Conservation (phyloP, 257 asterid genomes). For the Nicotiana sylvestris region DNA sequence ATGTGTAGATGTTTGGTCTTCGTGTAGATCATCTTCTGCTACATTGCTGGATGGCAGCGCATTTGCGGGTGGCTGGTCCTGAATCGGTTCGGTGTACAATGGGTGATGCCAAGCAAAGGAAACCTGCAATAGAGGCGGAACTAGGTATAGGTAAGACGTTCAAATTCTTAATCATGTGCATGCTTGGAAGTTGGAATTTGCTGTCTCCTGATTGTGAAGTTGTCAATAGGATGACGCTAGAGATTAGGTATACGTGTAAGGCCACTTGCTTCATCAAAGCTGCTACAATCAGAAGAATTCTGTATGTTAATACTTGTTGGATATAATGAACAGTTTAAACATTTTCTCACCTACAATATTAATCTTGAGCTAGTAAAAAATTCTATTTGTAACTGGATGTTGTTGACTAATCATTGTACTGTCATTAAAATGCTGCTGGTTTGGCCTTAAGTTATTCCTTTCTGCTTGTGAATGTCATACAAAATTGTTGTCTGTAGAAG, state of each 20-base stretch:
- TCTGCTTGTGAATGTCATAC: neutral
- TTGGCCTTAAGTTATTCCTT: neutral
- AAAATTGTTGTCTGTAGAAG: neutral
- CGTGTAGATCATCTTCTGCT: neutral
- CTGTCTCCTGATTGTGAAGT: neutral
- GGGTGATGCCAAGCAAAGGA: neutral
- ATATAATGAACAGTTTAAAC: neutral
- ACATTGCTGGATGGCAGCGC: neutral
- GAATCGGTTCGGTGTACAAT: neutral
- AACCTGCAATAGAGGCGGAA: neutral
- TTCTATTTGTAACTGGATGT: neutral
- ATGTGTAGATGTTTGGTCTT: neutral
- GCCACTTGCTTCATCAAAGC: neutral
- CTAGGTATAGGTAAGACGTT: no score
- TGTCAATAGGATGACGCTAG: neutral
- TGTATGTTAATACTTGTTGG: neutral
- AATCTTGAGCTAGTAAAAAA: neutral
- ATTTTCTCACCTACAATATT: neutral
- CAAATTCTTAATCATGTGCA: neutral
- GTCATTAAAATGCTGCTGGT: neutral
- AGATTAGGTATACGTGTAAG: neutral
- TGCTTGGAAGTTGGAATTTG: conserved; percentile 1
- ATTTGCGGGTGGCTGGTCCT: neutral
- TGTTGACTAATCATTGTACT: neutral
- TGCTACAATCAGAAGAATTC: neutral